Evolutionary conservation across 441 rosid genomes (phyloP).

Genomic region (Bocquillonia castaneifolia): DNA sequence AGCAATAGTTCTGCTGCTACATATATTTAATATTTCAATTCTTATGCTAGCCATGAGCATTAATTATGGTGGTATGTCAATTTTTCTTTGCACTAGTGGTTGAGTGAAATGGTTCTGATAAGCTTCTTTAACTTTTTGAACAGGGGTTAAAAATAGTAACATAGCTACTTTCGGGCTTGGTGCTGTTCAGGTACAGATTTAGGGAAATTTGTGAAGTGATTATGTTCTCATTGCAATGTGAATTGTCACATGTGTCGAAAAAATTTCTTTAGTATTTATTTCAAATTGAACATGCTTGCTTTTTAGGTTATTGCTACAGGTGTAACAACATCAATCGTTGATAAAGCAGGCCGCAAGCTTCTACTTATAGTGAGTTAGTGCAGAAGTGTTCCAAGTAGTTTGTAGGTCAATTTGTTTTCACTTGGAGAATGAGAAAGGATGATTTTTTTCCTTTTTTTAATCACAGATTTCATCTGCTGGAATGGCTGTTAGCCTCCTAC

Average conservation of each 20-base stretch:
- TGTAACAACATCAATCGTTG: slow-evolving; percentile 73
- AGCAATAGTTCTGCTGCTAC: not conserved
- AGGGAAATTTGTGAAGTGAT: not conserved
- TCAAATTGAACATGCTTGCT: not conserved
- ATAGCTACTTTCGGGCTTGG: slow-evolving; percentile 81
- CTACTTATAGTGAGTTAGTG: slow-evolving; percentile 69
- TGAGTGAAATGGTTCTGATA: slow-evolving; percentile 9
- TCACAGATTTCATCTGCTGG: slow-evolving; percentile 65
- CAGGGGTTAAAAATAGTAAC: slow-evolving; percentile 78
- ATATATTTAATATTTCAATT: not conserved
- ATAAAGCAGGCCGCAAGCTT: slow-evolving; percentile 78
- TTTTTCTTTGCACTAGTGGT: slow-evolving; percentile 7
- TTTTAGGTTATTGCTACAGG: slow-evolving; percentile 78
- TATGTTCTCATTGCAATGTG: not conserved
- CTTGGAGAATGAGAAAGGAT: slow-evolving; percentile 7
- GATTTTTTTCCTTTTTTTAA: slow-evolving; percentile 9
- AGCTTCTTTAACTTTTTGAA: slow-evolving; percentile 22
- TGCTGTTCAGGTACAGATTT: slow-evolving; percentile 64
- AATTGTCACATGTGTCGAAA: not conserved
- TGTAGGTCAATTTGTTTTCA: not conserved
- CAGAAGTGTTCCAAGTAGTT: not conserved
- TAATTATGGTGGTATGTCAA: not conserved
- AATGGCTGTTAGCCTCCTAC: slow-evolving; percentile 65
- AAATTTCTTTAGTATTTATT: not conserved
- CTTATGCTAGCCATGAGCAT: not conserved